Evolutionary conservation across 257 asterid species (phyloP), one percentile per base, ranked within the genome.

Genomic region (Leptodermis oblonga): DNA sequence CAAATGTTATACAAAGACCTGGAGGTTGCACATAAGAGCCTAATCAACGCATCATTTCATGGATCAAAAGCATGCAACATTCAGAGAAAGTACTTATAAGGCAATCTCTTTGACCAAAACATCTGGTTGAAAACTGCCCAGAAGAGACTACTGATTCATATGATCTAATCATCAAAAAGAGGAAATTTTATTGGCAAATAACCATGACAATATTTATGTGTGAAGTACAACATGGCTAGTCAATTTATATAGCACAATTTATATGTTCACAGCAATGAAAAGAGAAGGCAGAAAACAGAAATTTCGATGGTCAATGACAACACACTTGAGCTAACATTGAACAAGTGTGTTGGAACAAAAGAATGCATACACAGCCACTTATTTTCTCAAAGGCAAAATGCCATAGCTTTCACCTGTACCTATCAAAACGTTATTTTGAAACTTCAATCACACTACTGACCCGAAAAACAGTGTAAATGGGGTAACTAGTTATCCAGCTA

Each of bases 401-500:
- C 22, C 45, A 71, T 7, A 9, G 1, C 49, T 71, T 71, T 71
- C 69, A 62, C 22, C 23, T 59, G 28, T n/a, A 28, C 33, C 63
- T 14, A 30, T 30, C 5, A 64, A 49, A 43, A 59, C 5, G 37
- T 22, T 61, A 15, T 30, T 58, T 58, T 14, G 11, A 30, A 12
- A 58, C 0, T 33, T 23, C 23, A 51, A 0, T 51, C 58, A 51
- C 12, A n/a, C n/a, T 8, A 22, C 13, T 22, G 28, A 51, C 30
- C 28, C 28, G 12, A 26, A 51, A 7, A 20, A 22, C 58, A 20
- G n/a, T 1, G 28, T 2, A 51, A 20, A n/a, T 4, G 7, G 23
- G 26, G 71, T 33, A 31, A 33, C 49, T 67, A 33, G 62, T 45
- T 53, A 26, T 28, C 23, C 37, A 59, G 67, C 68, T 59, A 70